Evolutionary conservation across 108 stramenopile species (phyloP).

Genomic region (Discostella stelligeroides): DNA sequence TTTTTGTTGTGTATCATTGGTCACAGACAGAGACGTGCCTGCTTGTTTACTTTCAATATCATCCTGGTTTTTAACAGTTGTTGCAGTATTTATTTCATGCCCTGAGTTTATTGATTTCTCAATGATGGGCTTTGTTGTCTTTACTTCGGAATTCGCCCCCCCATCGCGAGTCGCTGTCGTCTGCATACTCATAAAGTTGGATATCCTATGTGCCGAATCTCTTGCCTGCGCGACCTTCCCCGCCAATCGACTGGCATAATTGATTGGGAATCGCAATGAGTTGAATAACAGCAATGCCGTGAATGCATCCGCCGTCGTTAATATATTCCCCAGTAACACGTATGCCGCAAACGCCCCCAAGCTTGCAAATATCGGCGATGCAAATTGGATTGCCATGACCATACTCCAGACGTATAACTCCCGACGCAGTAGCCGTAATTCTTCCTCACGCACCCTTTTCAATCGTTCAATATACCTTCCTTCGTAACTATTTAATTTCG

Average conservation of each 20-base stretch:
- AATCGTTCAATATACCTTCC: conserved; percentile 56
- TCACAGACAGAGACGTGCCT: neutral
- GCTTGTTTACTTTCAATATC: too few species aligned
- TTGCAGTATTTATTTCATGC: too few species aligned
- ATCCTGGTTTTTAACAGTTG: too few species aligned
- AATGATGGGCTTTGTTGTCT: too few species aligned
- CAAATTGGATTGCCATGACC: conserved; percentile 76
- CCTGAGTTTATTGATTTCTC: too few species aligned
- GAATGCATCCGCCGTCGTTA: conserved; percentile 80
- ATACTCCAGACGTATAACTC: conserved; percentile 78
- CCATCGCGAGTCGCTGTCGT: neutral
- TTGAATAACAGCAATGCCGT: conserved; percentile 74
- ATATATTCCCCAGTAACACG: conserved; percentile 53
- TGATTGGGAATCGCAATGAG: conserved; percentile 86
- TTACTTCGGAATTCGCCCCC: too few species aligned
- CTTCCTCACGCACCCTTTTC: conserved; percentile 47
- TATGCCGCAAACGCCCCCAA: conserved; percentile 73
- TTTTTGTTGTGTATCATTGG: neutral
- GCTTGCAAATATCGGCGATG: conserved; percentile 71
- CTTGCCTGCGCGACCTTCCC: conserved; percentile 73
- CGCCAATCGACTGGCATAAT: conserved; percentile 75
- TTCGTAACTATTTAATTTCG: conserved; percentile 85
- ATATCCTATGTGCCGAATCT: conserved; percentile 58
- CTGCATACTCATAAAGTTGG: conserved; percentile 60
- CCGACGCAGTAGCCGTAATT: conserved; percentile 53